phyloP scores from a whole-genome alignment of 176 grass and related monocot genomes.

The Avena eriantha region DNA sequence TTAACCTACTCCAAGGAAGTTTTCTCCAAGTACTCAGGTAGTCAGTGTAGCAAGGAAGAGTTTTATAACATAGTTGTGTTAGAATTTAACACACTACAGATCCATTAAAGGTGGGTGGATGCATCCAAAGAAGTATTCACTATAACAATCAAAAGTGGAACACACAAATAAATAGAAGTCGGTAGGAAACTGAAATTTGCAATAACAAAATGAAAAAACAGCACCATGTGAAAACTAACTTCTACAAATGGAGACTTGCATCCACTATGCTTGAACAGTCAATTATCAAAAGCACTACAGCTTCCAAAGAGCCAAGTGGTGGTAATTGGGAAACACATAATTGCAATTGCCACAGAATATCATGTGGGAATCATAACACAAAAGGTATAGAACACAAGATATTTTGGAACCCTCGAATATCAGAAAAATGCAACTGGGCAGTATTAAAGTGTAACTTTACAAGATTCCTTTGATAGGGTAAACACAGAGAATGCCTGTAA shows the following conservation, averaged over 20 bases:
- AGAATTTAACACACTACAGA: neutral
- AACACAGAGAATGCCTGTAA: neutral
- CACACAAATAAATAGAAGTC: neutral
- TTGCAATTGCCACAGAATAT: neutral
- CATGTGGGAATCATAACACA: neutral
- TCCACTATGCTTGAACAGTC: neutral
- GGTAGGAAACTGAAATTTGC: neutral
- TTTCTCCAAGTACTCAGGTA: slow-evolving; percentile 3
- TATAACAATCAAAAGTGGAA: slow-evolving; percentile 8
- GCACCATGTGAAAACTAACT: slow-evolving; percentile 8
- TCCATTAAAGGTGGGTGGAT: neutral
- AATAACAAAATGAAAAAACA: neutral
- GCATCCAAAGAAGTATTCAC: slow-evolving; percentile 3
- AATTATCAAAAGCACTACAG: slow-evolving; percentile 2
- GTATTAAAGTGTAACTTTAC: neutral
- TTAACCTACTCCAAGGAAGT: slow-evolving; percentile 3
- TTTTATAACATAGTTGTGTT: neutral
- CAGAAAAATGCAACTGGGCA: neutral
- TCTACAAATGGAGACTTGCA: slow-evolving; percentile 26
- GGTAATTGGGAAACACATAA: neutral
- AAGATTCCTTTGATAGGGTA: neutral
- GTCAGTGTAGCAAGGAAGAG: neutral
- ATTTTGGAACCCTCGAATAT: neutral
- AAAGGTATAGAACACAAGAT: neutral
- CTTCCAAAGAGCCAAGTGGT: neutral